phyloP scores from a whole-genome alignment of 306 rosid genomes.

The Trifolium pratense region DNA sequence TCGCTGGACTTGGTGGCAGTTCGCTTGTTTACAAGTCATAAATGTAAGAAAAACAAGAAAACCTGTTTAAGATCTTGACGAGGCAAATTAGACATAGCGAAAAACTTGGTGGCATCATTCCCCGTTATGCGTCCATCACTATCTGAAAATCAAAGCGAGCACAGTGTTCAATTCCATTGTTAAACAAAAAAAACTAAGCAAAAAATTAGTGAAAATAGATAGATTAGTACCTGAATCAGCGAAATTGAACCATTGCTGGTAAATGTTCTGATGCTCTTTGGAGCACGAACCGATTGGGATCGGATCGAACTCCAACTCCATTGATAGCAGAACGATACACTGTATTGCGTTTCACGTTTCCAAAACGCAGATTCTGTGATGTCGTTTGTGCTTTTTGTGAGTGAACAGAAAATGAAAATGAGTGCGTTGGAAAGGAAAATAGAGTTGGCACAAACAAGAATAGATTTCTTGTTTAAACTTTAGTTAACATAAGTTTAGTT shows the following conservation, averaged over 20 bases:
- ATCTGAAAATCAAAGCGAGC: constrained; percentile 52
- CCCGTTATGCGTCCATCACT: constrained; percentile 93
- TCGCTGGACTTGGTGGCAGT: too few species aligned
- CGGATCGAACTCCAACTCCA: constrained; percentile 92
- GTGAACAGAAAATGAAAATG: neutral
- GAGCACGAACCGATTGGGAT: constrained; percentile 74
- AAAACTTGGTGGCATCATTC: constrained; percentile 80
- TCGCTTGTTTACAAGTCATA: neutral
- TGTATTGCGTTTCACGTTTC: constrained; percentile 6
- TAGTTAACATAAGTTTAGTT: too few species aligned
- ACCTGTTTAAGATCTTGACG: constrained; percentile 96
- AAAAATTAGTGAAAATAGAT: neutral
- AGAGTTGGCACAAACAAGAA: too few species aligned
- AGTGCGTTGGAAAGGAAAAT: too few species aligned
- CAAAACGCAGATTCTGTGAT: neutral
- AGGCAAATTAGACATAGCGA: constrained; percentile 75
- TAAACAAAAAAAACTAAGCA: neutral
- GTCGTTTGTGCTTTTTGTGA: neutral
- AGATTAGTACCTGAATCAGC: constrained; percentile 76
- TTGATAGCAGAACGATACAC: constrained; percentile 23
- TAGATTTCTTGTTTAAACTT: too few species aligned
- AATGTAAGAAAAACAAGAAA: neutral
- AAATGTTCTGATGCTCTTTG: constrained; percentile 68
- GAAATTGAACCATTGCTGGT: constrained; percentile 71
- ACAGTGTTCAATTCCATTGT: neutral